Evolutionary conservation across 352 stramenopile species (phyloP).

Genomic region (Pythium chondricola): DNA sequence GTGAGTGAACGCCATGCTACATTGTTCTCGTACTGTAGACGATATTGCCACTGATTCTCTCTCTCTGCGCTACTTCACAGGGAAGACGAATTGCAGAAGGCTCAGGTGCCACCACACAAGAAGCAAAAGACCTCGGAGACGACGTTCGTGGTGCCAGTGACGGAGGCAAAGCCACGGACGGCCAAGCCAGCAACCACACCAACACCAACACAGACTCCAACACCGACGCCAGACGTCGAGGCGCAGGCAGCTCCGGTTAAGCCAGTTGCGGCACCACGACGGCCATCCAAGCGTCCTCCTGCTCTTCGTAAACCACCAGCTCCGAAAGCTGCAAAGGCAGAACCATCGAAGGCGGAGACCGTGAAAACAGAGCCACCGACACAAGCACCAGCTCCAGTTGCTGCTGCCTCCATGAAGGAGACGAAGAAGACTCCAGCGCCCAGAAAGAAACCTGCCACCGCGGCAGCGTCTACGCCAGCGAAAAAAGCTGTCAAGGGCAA

Average conservation of each 20-base stretch:
- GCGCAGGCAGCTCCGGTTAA: neutral
- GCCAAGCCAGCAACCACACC: neutral
- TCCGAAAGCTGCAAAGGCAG: too few species aligned
- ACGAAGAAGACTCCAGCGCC: neutral
- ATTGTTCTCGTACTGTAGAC: neutral
- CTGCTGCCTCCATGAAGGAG: neutral
- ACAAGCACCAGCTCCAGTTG: neutral
- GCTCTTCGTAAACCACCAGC: conserved; percentile 7
- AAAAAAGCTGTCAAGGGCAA: conserved; percentile 1
- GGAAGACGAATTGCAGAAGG: conserved; percentile 13
- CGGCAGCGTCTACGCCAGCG: neutral
- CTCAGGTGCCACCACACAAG: conserved; percentile 10
- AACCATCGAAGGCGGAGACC: too few species aligned
- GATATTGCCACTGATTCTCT: neutral
- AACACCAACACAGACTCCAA: neutral
- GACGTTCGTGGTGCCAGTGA: neutral
- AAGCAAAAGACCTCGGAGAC: conserved; percentile 10
- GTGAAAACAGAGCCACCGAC: too few species aligned
- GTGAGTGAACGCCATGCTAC: neutral
- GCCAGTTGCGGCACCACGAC: neutral
- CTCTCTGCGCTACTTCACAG: neutral
- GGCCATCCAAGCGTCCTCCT: conserved; percentile 14
- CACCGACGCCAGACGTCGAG: too few species aligned
- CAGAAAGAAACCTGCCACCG: neutral
- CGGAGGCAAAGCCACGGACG: neutral